Base-by-base conservation (phyloP, 2,329 filamentous ascomycete species). In the Curvularia eragrostidis region DNA sequence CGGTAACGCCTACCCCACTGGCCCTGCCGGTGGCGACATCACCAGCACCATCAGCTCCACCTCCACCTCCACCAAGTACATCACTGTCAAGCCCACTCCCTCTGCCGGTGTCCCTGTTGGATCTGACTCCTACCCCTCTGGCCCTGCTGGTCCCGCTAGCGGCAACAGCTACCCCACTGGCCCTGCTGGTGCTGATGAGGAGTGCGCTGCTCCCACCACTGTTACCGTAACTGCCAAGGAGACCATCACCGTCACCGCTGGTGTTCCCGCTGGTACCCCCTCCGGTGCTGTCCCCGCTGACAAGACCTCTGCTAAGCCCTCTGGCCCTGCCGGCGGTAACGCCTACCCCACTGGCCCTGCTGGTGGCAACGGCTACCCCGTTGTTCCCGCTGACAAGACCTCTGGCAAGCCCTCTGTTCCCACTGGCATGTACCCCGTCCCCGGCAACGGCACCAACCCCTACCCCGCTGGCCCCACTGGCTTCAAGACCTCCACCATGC, bases 151-250 rank as follows among this genome's bases (percentile, higher is more conserved):
- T 21, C 62, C 28, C 26, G 28, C 68, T 72, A 62, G 61, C 30
- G 64, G 53, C 13, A 34, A 34, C 28, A 10, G 5, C 13, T 47
- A 30, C 26, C 44, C 44, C n/a, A 32, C 26, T 34, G 44, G 44
- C 9, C 26, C 24, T 19, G 36, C 30, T 39, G n/a, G n/a, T 19
- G 18, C 38, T 39, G 70, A 48, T 54, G 69, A 64, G 57, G 70
- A 72, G 51, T 77, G 74, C 66, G 62, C 65, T 55, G 62, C 65
- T 55, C 70, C 75, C 18, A 69, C 72, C 49, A 77, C 75, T 41
- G 74, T 76, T 42, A 77, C 75, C 28, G 70, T 75, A 34, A 77
- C 75, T 48, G 56, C 64, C 19, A 69, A 75, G 67, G 73, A 77
- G 72, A 77, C 74, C 60, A 72, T 77, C 66, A 72, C 67, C 41